A percentile compares a stretch with the other conserved stretches of the same genome.
Evolutionary conservation across 1,284 basidiomycete genomes (phyloP).

Genomic region (Rhodofomes roseus): DNA sequence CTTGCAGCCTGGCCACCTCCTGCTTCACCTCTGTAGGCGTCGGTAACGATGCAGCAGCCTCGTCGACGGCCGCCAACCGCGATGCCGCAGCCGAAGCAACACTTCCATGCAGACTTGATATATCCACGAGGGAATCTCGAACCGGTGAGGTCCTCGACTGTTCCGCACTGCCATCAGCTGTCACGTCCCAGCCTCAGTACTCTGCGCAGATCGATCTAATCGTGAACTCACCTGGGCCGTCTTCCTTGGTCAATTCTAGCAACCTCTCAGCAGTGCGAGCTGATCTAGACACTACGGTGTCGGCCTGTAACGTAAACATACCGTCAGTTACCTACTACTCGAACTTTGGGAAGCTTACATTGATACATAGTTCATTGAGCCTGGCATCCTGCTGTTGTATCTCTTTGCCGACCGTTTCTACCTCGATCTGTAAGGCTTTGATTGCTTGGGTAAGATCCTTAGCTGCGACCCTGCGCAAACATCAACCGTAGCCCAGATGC

Average conservation of each 20-base stretch:
- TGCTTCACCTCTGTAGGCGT: conserved; percentile 1
- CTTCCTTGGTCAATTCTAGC: neutral
- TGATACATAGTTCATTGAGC: conserved; percentile 14
- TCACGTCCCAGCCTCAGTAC: neutral
- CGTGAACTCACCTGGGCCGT: neutral
- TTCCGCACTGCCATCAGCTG: neutral
- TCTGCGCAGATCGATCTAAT: neutral
- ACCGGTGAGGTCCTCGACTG: neutral
- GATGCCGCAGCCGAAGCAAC: neutral
- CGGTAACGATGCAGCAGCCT: conserved; percentile 1
- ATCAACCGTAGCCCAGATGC: neutral
- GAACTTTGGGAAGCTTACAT: conserved; percentile 3
- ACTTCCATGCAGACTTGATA: neutral
- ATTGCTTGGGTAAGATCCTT: conserved; percentile 14
- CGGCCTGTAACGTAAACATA: neutral
- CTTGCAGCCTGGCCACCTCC: conserved; percentile 7
- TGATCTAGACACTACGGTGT: neutral
- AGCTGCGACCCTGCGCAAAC: conserved; percentile 8
- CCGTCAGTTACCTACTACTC: neutral
- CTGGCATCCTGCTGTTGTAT: conserved; percentile 9
- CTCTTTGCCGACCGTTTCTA: conserved; percentile 8
- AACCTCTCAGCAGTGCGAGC: neutral
- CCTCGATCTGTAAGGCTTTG: conserved; percentile 6
- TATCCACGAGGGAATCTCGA: neutral
- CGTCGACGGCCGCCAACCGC: conserved; percentile 1